Evolutionary conservation across 805 yeast genomes (phyloP).

Genomic region (Tetrapisispora fleetii): DNA sequence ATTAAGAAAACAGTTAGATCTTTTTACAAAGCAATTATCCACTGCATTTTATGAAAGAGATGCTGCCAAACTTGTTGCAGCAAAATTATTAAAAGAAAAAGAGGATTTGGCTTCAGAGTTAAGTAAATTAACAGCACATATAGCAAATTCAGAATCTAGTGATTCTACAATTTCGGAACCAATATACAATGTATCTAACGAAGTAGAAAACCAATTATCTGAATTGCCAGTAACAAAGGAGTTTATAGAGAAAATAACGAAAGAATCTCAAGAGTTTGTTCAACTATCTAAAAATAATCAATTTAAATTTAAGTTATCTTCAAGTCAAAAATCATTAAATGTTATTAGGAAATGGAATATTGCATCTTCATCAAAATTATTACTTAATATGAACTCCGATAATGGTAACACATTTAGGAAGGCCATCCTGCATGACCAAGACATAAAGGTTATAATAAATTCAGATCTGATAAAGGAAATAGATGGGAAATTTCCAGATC

Average conservation of each 20-base stretch:
- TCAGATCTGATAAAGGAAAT: neutral
- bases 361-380: neutral
- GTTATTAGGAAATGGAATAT: neutral
- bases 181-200: neutral
- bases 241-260: neutral
- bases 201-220: neutral
- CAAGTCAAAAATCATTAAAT: neutral
- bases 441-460: neutral
- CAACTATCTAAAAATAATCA: conserved; percentile 1
- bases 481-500: neutral
- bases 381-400: neutral
- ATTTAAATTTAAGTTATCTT: conserved; percentile 2
- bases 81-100: conserved; percentile 61
- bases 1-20: conserved; percentile 58
- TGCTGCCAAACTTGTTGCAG: conserved; percentile 83
- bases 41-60: conserved; percentile 76
- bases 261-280: conserved; percentile 3
- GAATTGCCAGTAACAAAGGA: neutral
- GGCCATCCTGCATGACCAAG: neutral
- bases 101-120: conserved; percentile 66
- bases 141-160: conserved; percentile 26
- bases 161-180: conserved; percentile 7
- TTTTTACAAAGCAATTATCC: conserved; percentile 62
- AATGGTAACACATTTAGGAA: neutral
- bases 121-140: conserved; percentile 36